These are phyloP conservation scores for Fusarium domesticum DNA, from an alignment of 2,329 filamentous ascomycete genomes.

Conservation along the genomic window DNA sequence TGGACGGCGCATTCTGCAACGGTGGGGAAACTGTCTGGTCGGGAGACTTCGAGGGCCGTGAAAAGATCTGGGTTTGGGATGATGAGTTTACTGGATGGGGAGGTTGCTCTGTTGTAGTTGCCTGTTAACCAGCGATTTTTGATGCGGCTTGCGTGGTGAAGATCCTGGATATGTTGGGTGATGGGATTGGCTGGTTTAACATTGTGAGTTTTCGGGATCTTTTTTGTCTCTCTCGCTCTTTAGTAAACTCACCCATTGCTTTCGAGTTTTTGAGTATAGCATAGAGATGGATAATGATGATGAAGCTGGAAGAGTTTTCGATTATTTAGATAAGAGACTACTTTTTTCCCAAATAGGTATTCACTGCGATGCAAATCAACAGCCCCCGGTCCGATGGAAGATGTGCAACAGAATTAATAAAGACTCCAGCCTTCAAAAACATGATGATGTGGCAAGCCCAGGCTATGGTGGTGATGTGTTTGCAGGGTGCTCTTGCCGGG, in stretches of 20 bases:
- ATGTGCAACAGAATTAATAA: no score
- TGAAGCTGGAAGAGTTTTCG: no score
- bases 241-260: no score
- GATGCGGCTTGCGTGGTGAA: conserved; percentile 7
- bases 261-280: no score
- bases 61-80: conserved; percentile 17
- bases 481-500: no score
- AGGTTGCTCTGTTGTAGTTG: conserved; percentile 4
- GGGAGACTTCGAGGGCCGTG: background rate
- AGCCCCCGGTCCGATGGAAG: no score
- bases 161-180: conserved; percentile 8
- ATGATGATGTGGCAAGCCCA: no score
- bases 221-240: no score
- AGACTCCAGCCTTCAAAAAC: no score
- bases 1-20: conserved; percentile 48
- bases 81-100: conserved; percentile 9
- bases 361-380: background rate
- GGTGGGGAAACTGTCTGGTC: conserved; percentile 11
- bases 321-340: background rate
- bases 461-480: no score
- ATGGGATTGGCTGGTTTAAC: conserved; percentile 8
- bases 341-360: background rate
- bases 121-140: background rate
- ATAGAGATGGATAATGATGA: no score
- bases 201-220: background rate